Evolutionary conservation across 805 yeast species (phyloP).

Genomic region (Ogataea paraovalis): DNA sequence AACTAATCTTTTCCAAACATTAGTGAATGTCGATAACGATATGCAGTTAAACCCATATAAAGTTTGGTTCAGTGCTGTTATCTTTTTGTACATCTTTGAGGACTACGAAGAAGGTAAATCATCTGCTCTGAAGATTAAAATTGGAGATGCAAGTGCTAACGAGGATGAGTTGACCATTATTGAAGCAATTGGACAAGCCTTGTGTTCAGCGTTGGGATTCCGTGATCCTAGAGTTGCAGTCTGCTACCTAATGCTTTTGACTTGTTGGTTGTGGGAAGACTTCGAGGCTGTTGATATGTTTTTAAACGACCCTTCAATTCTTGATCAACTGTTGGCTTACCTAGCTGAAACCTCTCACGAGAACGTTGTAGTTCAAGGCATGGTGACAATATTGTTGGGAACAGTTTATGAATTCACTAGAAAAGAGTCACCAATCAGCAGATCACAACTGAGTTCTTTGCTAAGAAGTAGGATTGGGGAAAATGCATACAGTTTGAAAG

Average conservation of each 20-base stretch:
- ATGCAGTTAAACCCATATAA: conserved; percentile 78
- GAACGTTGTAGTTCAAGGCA: conserved; percentile 55
- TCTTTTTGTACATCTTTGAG: conserved; percentile 59
- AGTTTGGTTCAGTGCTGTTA: conserved; percentile 74
- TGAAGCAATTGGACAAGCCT: conserved; percentile 73
- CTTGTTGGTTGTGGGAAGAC: conserved; percentile 77
- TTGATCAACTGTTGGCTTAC: conserved; percentile 65
- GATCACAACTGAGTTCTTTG: conserved; percentile 58
- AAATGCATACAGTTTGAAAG: conserved; percentile 70
- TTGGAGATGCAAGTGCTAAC: conserved; percentile 57
- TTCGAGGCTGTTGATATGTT: conserved; percentile 71
- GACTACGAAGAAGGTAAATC: conserved; percentile 48
- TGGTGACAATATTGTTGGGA: conserved; percentile 70
- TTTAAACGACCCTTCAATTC: conserved; percentile 58
- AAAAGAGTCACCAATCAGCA: conserved; percentile 53
- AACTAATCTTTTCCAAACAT: conserved; percentile 63
- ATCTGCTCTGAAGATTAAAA: conserved; percentile 42
- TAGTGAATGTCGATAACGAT: conserved; percentile 75
- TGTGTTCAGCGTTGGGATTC: conserved; percentile 58
- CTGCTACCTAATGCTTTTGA: conserved; percentile 71
- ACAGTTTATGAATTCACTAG: conserved; percentile 73
- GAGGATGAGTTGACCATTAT: conserved; percentile 70
- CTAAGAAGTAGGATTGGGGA: conserved; percentile 72
- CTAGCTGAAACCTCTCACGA: conserved; percentile 42
- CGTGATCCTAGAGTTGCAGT: conserved; percentile 72